Evolutionary conservation across 2,329 filamentous ascomycete genomes (phyloP).

Genomic region (Trichoderma hamatum): DNA sequence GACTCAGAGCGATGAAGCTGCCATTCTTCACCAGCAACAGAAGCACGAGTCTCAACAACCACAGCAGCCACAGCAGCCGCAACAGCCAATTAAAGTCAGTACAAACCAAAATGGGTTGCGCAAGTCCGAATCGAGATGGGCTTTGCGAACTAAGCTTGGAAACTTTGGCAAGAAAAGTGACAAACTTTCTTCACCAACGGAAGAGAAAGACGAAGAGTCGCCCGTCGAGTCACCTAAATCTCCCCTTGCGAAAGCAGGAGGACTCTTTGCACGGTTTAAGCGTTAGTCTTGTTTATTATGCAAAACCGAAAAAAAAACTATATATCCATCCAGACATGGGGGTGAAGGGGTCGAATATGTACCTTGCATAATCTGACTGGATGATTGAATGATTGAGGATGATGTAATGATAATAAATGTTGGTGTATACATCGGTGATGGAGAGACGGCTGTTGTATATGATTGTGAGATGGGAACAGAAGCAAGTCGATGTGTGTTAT

Average conservation of each 20-base stretch:
- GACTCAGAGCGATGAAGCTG: constrained; percentile 59
- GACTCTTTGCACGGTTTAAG: constrained; percentile 51
- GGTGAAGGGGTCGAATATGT: not conserved
- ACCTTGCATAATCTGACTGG: constrained; percentile 17
- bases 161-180: constrained; percentile 39
- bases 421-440: not conserved
- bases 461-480: not conserved
- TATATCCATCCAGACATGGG: not conserved
- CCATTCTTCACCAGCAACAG: constrained; percentile 18
- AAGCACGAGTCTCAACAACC: not conserved
- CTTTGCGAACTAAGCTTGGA: constrained; percentile 48
- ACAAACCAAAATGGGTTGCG: constrained; percentile 40
- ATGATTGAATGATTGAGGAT: constrained; percentile 13
- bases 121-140: constrained; percentile 55
- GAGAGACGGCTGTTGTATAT: not conserved
- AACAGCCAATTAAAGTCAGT: not conserved
- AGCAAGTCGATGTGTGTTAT: not conserved
- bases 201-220: constrained; percentile 28
- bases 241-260: constrained; percentile 35
- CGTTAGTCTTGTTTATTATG: constrained; percentile 36
- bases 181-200: constrained; percentile 25
- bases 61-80: not conserved
- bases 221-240: constrained; percentile 37
- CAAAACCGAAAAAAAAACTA: not conserved
- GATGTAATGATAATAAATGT: constrained; percentile 18